phyloP scores from a whole-genome alignment of 306 rosid species.

The Prunus mira region DNA sequence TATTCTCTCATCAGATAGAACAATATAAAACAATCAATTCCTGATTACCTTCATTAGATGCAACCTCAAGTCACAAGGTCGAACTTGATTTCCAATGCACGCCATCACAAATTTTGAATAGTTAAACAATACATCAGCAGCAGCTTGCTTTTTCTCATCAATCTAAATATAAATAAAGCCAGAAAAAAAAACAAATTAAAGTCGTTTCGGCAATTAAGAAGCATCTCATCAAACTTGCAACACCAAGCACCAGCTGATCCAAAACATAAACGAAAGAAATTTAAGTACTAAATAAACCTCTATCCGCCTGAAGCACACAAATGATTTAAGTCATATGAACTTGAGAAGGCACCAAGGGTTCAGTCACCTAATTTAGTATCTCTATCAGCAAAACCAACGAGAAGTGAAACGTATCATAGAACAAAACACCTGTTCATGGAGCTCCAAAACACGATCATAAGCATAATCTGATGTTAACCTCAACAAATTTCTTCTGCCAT shows the following conservation, averaged over 20 bases:
- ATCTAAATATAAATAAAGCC: constrained; percentile 32
- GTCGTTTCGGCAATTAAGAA: background rate
- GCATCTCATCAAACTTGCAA: constrained; percentile 6
- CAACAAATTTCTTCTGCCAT: background rate
- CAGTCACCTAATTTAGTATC: background rate
- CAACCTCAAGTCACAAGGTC: constrained; percentile 77
- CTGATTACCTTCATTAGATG: constrained; percentile 87
- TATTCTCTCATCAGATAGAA: background rate
- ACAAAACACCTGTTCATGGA: background rate
- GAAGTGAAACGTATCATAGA: background rate
- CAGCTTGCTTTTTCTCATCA: constrained; percentile 78
- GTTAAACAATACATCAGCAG: constrained; percentile 77
- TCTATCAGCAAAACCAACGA: background rate
- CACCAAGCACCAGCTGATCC: background rate
- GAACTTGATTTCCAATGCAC: constrained; percentile 65
- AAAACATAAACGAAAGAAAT: background rate
- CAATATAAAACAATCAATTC: background rate
- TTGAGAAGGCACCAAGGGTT: background rate
- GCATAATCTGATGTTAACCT: background rate
- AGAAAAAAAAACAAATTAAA: background rate
- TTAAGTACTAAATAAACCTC: background rate
- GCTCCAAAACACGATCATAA: background rate
- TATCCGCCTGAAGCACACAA: background rate
- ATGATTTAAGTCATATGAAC: background rate
- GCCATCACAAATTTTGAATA: constrained; percentile 87